Evolutionary conservation across 306 rosid species (phyloP).

Genomic region (Begonia peltatifolia): DNA sequence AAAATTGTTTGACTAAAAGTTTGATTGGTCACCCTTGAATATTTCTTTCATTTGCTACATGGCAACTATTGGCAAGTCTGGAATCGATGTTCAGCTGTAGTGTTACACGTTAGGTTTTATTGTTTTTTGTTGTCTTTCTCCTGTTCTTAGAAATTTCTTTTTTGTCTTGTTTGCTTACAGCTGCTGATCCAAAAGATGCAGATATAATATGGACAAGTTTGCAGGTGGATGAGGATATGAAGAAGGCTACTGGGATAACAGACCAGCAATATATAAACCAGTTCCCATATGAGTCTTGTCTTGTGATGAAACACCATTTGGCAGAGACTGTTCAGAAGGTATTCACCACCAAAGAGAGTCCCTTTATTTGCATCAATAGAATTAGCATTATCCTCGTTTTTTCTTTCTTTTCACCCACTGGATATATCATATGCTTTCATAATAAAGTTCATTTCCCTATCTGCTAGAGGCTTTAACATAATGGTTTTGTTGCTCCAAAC

Average conservation of each 20-base stretch:
- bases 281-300: constrained; percentile 89
- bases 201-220: constrained; percentile 79
- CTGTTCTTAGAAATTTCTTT: background rate
- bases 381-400: background rate
- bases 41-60: too few relatives aligned
- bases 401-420: too few relatives aligned
- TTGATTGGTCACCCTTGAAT: too few relatives aligned
- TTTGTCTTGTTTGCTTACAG: constrained; percentile 29
- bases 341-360: constrained; percentile 9
- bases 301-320: constrained; percentile 96
- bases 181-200: constrained; percentile 69
- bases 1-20: too few relatives aligned
- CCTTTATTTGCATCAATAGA: constrained; percentile 2
- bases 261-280: constrained; percentile 75
- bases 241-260: constrained; percentile 64
- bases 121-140: constrained; percentile 2
- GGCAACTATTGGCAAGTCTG: too few relatives aligned
- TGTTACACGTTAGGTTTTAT: too few relatives aligned
- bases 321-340: constrained; percentile 91
- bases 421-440: too few relatives aligned
- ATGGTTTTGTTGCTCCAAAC: constrained; percentile 9
- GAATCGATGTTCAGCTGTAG: too few relatives aligned
- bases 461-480: constrained; percentile 1
- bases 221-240: constrained; percentile 78
- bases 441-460: background rate